Evolutionary conservation across 2,329 filamentous ascomycete species (phyloP), one percentile per base, ranked within the genome.

Genomic region (Pseudogymnoascus sp.): DNA sequence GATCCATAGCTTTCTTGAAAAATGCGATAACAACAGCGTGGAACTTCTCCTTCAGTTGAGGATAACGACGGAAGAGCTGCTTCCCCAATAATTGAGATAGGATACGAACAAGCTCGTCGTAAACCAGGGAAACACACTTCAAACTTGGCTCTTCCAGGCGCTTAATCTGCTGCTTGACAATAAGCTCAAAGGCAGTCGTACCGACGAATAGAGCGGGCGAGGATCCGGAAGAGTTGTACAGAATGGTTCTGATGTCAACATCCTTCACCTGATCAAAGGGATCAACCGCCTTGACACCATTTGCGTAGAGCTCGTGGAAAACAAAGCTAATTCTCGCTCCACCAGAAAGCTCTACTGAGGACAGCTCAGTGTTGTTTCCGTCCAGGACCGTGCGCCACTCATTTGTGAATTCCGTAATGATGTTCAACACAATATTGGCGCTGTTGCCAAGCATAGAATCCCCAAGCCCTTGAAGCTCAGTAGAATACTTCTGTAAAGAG

Each of bases 201-300:
- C 95, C 95, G 31, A 99, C 95, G 73, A 99, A 99, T 6, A 99
- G 85, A 1, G 95, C 93, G 0, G 95, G 95, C 1, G 93, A 96
- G 31, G 95, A 95, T 74, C 95, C 95, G n/a, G 95, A 97, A 23
- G 95, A 97, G 84, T 99, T 99, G 85, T 96, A 96, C 7, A 99
- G 84, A 66, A 97, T 93, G 23, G 91, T 97, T 69, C 96, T 89
- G 71, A 99, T 99, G 73, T 99, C 95, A 65, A 93, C 88, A 75
- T 99, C 95, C 80, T 97, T 99, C 76, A 97, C 92, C 68, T 93
- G 84, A 71, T 99, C 95, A 75, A 99, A 99, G 37, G 95, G 95
- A 76, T 99, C 96, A 46, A 99, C 88, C 1, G 95, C 93, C 82
- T 97, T 97, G 75, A 99, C 85, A 78, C 95, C 95, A 75, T 97